Percentiles rank a stretch among this genome's conserved stretches.
Conservation (phyloP, 331 rosid genomes). For the Arachis monticola region DNA sequence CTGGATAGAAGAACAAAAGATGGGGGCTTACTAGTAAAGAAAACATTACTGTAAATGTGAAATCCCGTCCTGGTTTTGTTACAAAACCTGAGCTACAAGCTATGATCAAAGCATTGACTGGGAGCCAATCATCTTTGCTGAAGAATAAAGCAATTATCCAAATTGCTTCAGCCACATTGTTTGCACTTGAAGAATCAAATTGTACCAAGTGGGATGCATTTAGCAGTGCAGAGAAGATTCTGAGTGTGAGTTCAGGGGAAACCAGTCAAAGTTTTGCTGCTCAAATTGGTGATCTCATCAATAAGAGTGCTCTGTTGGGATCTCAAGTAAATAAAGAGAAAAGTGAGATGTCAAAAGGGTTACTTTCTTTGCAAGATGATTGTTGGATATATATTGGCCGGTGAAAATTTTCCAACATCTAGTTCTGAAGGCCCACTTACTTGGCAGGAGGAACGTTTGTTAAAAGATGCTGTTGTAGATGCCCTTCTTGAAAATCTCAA, state of each 20-base stretch:
- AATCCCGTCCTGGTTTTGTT: constrained; percentile 68
- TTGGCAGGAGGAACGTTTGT: constrained; percentile 92
- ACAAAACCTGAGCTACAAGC: constrained; percentile 71
- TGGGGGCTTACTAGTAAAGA: constrained; percentile 79
- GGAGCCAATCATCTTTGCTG: constrained; percentile 67
- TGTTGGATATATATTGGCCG: constrained; percentile 85
- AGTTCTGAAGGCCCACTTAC: constrained; percentile 92
- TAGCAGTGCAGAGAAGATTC: constrained; percentile 74
- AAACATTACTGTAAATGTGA: constrained; percentile 62
- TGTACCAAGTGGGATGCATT: constrained; percentile 83
- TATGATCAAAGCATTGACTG: constrained; percentile 75
- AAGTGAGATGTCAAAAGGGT: constrained; percentile 55
- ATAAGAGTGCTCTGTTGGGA: constrained; percentile 74
- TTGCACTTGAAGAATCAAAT: constrained; percentile 73
- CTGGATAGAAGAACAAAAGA: constrained; percentile 86
- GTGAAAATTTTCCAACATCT: constrained; percentile 92
- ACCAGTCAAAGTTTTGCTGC: constrained; percentile 93
- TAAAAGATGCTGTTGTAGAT: constrained; percentile 84
- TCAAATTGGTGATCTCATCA: constrained; percentile 85
- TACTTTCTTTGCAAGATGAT: constrained; percentile 76
- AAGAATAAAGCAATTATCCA: constrained; percentile 92
- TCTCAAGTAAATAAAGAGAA: constrained; percentile 58
- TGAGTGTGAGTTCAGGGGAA: constrained; percentile 75
- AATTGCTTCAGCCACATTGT: constrained; percentile 77
- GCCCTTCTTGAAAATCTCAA: constrained; percentile 87